These are phyloP conservation scores for Diversispora epigaea DNA, from an alignment of 192 early-diverging fungal species.

Conservation along the genomic window DNA sequence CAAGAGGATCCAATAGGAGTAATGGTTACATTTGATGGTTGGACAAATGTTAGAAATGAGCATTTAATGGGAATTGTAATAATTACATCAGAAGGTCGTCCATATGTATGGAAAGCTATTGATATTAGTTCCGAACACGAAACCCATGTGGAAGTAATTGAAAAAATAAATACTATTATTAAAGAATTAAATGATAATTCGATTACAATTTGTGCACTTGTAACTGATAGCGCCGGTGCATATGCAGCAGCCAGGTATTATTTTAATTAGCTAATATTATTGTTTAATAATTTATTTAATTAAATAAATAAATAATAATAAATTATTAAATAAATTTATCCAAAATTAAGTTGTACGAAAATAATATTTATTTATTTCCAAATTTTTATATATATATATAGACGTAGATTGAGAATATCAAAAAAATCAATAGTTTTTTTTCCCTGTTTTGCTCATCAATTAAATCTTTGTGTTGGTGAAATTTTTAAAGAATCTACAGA, in stretches of 20 bases:
- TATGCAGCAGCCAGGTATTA: not conserved
- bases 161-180: not conserved
- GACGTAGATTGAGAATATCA: not conserved
- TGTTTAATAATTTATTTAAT: not conserved
- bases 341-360: too few species aligned
- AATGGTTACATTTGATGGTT: not conserved
- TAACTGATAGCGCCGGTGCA: constrained; percentile 7
- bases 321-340: not conserved
- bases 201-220: constrained; percentile 1
- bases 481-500: not conserved
- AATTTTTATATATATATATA: not conserved
- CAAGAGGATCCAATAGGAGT: constrained; percentile 2
- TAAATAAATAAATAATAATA: not conserved
- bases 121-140: not conserved
- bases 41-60: too few species aligned
- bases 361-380: too few species aligned
- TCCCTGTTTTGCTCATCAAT: not conserved
- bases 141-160: not conserved
- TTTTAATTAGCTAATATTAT: not conserved
- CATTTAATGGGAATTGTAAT: not conserved
- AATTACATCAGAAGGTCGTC: not conserved
- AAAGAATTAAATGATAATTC: not conserved
- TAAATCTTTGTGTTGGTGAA: not conserved
- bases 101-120: not conserved
- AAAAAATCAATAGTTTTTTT: not conserved